Conservation (phyloP, 192 early-diverging fungal species). For the Geranomyces michiganensis region DNA sequence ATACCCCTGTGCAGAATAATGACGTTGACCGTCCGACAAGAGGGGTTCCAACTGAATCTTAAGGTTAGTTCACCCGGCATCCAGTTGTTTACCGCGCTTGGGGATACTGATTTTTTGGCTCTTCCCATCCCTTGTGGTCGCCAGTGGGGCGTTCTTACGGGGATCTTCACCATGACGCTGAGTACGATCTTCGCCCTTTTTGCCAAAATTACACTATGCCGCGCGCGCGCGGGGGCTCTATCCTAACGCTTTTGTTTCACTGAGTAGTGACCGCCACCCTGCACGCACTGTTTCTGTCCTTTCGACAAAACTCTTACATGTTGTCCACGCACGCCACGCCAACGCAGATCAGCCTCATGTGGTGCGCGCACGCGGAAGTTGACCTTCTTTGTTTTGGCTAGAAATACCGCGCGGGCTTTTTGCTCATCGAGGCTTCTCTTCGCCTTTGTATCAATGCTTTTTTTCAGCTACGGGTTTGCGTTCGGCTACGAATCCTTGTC, state of each 20-base stretch:
- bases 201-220: background rate
- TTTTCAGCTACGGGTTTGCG: conserved; percentile 11
- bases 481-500: conserved; percentile 20
- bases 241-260: background rate
- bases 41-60: conserved; percentile 7
- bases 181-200: background rate
- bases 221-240: no score
- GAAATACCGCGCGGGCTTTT: no score
- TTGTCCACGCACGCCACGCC: conserved; percentile 9
- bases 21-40: conserved; percentile 15
- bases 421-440: background rate
- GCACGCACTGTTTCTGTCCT: conserved; percentile 12
- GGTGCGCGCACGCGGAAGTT: no score
- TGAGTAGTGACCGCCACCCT: background rate
- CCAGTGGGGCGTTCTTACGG: conserved; percentile 17
- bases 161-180: conserved; percentile 19
- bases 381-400: no score
- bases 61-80: conserved; percentile 13
- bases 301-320: background rate
- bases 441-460: background rate
- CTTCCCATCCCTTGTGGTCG: no score
- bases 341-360: conserved; percentile 15
- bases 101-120: no score
- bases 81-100: no score
- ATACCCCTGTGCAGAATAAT: no score